Percentiles rank a stretch among this genome's conserved stretches.
Conservation (phyloP, 2,329 filamentous ascomycete species). For the Cordyceps farinosa region DNA sequence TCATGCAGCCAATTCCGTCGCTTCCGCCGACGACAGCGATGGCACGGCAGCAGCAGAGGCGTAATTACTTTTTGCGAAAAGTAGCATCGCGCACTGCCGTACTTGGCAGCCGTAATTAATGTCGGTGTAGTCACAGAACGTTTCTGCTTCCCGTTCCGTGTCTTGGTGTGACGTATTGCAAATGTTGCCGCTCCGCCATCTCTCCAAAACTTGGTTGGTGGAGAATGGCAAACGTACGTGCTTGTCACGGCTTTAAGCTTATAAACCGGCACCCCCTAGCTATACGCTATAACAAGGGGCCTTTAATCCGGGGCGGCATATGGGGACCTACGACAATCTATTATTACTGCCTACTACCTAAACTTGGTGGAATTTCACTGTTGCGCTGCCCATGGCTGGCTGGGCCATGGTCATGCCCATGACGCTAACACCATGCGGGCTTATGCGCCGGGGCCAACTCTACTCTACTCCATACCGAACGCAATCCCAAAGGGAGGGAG, state of each 20-base stretch:
- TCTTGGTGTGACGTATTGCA: not conserved
- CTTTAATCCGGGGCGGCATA: too few species aligned
- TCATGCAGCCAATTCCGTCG: not conserved
- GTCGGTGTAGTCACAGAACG: not conserved
- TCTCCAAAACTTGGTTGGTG: too few species aligned
- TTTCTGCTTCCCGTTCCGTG: not conserved
- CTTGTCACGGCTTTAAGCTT: too few species aligned
- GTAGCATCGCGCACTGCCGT: not conserved
- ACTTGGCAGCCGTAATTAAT: not conserved
- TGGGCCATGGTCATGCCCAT: not conserved
- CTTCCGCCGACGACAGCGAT: not conserved
- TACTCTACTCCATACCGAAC: constrained; percentile 4
- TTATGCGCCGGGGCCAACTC: not conserved
- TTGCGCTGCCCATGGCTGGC: too few species aligned
- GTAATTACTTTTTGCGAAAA: not conserved
- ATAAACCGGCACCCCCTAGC: too few species aligned
- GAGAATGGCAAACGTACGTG: too few species aligned
- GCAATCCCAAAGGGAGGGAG: not conserved
- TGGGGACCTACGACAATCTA: too few species aligned
- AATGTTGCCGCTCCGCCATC: too few species aligned
- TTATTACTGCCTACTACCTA: too few species aligned
- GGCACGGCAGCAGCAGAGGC: not conserved
- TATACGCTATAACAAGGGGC: too few species aligned
- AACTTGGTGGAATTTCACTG: too few species aligned
- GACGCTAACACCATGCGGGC: constrained; percentile 2